Evolutionary conservation across 2,329 filamentous ascomycete species (phyloP).

Genomic region (Sphaerulina populicola): DNA sequence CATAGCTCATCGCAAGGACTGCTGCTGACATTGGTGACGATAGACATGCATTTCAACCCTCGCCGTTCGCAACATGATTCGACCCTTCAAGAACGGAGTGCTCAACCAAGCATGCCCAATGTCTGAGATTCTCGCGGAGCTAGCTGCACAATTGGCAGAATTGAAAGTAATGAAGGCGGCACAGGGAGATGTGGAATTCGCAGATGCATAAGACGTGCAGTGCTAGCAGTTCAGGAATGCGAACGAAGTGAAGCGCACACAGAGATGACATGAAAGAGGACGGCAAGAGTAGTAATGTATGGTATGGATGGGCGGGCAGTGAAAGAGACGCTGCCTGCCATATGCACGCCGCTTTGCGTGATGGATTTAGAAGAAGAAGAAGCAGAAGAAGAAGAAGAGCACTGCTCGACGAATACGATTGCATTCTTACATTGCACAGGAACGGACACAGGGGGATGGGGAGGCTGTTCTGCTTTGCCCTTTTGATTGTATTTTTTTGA

Average conservation of each 20-base stretch:
- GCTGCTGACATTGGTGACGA: slow-evolving; percentile 23
- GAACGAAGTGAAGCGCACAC: background rate
- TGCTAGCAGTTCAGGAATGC: background rate
- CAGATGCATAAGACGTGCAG: slow-evolving; percentile 1
- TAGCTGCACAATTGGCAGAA: slow-evolving; percentile 56
- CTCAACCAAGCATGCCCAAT: slow-evolving; percentile 72
- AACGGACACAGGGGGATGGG: no score
- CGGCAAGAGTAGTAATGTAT: background rate
- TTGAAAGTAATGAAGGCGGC: slow-evolving; percentile 40
- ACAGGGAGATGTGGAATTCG: slow-evolving; percentile 6
- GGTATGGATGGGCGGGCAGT: background rate
- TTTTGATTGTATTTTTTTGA: no score
- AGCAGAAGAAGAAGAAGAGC: no score
- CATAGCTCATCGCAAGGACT: background rate
- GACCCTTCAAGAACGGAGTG: slow-evolving; percentile 59
- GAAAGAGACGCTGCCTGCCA: no score
- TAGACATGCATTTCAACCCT: slow-evolving; percentile 77
- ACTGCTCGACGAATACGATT: no score
- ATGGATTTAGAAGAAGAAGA: no score
- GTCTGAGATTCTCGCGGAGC: slow-evolving; percentile 56
- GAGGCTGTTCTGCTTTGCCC: no score
- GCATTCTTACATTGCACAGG: no score
- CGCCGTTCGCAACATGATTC: slow-evolving; percentile 67
- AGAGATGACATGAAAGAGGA: background rate
- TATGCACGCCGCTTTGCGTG: no score